phyloP scores from a whole-genome alignment of 129 eudicot species.

The Artemisia tridentata region DNA sequence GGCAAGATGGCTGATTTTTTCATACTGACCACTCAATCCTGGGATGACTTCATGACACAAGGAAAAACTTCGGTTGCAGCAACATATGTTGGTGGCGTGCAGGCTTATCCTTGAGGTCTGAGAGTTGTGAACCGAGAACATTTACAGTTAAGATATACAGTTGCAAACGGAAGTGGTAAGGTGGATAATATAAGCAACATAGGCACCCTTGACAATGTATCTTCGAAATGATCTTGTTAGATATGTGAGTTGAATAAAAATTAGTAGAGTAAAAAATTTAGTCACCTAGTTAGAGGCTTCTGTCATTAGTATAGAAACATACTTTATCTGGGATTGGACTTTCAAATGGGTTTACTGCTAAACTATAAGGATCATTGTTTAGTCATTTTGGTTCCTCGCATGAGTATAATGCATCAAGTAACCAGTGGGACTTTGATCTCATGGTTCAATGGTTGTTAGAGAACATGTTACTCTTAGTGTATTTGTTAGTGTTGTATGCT shows the following conservation, averaged over 20 bases:
- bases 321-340: not conserved
- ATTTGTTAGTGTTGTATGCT: not conserved
- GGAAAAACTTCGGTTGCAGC: slow-evolving; percentile 59
- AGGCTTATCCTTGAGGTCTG: slow-evolving; percentile 48
- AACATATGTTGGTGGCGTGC: slow-evolving; percentile 76
- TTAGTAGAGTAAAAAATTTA: not conserved
- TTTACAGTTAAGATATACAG: not conserved
- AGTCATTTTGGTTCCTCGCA: not conserved
- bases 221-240: not conserved
- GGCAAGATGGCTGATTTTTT: slow-evolving; percentile 94
- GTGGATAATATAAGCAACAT: slow-evolving; percentile 1
- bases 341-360: not conserved
- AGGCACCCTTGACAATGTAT: slow-evolving; percentile 5
- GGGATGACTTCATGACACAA: slow-evolving; percentile 51
- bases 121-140: slow-evolving; percentile 12
- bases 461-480: not conserved
- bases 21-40: slow-evolving; percentile 49
- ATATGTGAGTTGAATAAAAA: not conserved
- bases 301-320: not conserved
- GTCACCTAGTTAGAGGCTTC: not conserved
- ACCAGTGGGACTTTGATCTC: not conserved
- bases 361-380: not conserved
- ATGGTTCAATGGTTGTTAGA: not conserved
- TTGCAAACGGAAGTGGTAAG: not conserved
- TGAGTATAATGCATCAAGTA: not conserved